Conservation (phyloP, 2,329 filamentous ascomycete species). For the Pseudocercospora pini-densiflorae region DNA sequence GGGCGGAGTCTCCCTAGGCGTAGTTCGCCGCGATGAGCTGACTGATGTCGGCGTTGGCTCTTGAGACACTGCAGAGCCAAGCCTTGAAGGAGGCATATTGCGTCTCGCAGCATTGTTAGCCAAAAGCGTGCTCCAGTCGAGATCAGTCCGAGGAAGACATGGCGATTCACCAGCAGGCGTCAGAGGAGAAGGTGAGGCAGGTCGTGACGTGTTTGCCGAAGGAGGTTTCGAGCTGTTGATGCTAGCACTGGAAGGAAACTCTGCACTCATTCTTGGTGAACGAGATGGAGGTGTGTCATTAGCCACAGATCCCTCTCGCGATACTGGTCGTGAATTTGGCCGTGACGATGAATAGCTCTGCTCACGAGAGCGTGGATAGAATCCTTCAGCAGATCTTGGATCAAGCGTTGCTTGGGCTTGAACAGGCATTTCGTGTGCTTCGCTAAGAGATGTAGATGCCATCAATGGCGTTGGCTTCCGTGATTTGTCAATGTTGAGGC, state of each 20-base stretch:
- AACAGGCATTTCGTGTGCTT: constrained; percentile 25
- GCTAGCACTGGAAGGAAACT: constrained; percentile 26
- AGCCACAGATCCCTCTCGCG: constrained; percentile 30
- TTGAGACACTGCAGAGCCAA: constrained; percentile 13
- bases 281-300: constrained; percentile 19
- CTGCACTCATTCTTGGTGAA: constrained; percentile 30
- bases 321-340: constrained; percentile 25
- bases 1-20: constrained; percentile 26
- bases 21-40: constrained; percentile 9
- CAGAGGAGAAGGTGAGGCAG: constrained; percentile 33
- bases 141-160: constrained; percentile 36
- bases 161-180: constrained; percentile 31
- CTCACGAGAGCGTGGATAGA: constrained; percentile 30
- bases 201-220: constrained; percentile 33
- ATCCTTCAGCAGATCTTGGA: constrained; percentile 18
- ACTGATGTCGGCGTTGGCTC: constrained; percentile 7
- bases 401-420: constrained; percentile 17
- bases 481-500: constrained; percentile 31
- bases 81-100: constrained; percentile 33
- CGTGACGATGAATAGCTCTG: constrained; percentile 31
- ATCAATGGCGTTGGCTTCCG: constrained; percentile 34
- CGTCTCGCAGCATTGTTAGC: constrained; percentile 35
- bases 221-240: constrained; percentile 25
- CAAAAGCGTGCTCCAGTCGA: constrained; percentile 38
- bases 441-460: constrained; percentile 31